Base-by-base conservation (phyloP, 1,139 yeast species). In the Hyphopichia burtonii region DNA sequence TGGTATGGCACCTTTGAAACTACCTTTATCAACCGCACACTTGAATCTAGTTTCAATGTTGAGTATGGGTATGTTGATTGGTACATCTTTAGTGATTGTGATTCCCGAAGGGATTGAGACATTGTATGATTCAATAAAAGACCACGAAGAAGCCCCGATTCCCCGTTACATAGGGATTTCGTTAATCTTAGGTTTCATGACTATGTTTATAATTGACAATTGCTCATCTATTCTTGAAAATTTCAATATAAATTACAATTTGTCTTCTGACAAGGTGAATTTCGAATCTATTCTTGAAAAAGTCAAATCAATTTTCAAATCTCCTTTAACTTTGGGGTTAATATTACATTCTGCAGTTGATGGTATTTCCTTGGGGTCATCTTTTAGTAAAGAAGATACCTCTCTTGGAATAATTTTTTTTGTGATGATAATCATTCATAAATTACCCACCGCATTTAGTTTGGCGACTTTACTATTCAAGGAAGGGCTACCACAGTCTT, bases 371-470 rank as follows among this genome's bases (percentile, higher is more conserved):
- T 66, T 86, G 36, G 90, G 91, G 0, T 78, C 87, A 0, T 71
- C 86, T 0, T 71, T 79, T 36, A 65, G 76, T 27, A 58, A 79
- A 2, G 68, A 72, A 1, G 66, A 71, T 44, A 54, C 71, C 3
- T 62, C 76, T 2, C 60, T 85, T 27, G 75, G 74, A 36, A 50
- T 78, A n/a, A 53, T 82, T 16, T 72, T 83, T 46, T 78, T 78
- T 49, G 43, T 77, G 8, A 84, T 88, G 15, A 77, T 86, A 17
- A 71, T 86, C 45, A 58, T 85, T 25, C 95, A 86, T 66, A 86
- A 86, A 56, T 68, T 86, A 4, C 95, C 95, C 0, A 84, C 93
- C 0, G 75, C 89, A 5, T 83, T 86, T 56, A 86, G 91, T 38
- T 70, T 86, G 37, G 63, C 80, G 1, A 74, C 88, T 2, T 71